phyloP scores from a whole-genome alignment of 495 filamentous ascomycete genomes.

The Massariosphaeria phaeospora region DNA sequence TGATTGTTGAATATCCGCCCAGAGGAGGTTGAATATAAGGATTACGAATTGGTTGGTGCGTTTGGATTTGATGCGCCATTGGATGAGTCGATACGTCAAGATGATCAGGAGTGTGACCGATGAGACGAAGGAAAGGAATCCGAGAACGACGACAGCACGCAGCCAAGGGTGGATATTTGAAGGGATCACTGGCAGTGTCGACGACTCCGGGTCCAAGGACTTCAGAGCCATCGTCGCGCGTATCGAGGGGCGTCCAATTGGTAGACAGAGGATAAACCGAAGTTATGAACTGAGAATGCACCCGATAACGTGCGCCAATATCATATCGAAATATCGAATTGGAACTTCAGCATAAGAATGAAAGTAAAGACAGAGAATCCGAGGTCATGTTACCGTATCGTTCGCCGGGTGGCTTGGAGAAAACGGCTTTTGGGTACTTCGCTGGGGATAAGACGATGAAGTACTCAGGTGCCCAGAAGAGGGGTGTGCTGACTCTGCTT shows the following conservation, averaged over 20 bases:
- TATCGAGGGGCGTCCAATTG: background rate
- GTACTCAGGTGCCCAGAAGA: conserved; percentile 2
- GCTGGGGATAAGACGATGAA: conserved; percentile 5
- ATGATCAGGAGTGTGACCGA: conserved; percentile 24
- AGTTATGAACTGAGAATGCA: background rate
- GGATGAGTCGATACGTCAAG: conserved; percentile 21
- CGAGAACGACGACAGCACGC: conserved; percentile 33
- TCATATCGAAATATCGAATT: background rate
- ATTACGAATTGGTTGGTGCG: conserved; percentile 64
- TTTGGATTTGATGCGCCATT: conserved; percentile 34
- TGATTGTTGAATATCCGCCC: conserved; percentile 70
- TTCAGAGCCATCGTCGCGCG: conserved; percentile 1
- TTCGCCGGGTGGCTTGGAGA: background rate
- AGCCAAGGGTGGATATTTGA: conserved; percentile 30
- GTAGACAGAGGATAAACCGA: background rate
- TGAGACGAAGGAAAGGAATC: conserved; percentile 34
- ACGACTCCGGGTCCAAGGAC: conserved; percentile 12
- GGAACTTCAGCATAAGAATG: background rate
- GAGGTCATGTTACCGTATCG: background rate
- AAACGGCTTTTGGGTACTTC: background rate
- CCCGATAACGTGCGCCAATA: background rate
- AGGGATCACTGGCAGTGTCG: conserved; percentile 15
- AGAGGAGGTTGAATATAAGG: conserved; percentile 66
- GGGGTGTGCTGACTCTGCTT: conserved; percentile 7
- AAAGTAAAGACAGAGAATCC: background rate